phyloP scores from a whole-genome alignment of 345 rosid species.

The Moricandia arvensis region DNA sequence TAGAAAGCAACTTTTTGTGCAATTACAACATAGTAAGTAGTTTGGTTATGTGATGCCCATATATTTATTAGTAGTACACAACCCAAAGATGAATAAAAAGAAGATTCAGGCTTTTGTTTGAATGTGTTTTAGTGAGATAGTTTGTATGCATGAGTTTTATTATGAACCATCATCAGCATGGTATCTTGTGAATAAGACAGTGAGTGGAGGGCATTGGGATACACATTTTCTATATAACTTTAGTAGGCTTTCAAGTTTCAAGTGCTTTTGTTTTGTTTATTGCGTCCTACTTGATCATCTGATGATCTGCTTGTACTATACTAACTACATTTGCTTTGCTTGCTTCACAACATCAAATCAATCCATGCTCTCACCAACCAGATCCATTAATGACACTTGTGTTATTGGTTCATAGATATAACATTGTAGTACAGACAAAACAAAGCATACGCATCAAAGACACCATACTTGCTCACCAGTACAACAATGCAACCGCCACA shows the following conservation, averaged over 20 bases:
- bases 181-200: slow-evolving; percentile 25
- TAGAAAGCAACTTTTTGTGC: slow-evolving; percentile 37
- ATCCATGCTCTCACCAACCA: background rate
- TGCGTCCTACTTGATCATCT: background rate
- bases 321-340: background rate
- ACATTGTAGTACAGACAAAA: background rate
- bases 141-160: slow-evolving; percentile 31
- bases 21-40: slow-evolving; percentile 32
- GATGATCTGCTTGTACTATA: no score
- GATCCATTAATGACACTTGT: background rate
- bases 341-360: background rate
- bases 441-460: background rate
- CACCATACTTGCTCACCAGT: background rate
- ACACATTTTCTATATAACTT: background rate
- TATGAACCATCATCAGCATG: slow-evolving; percentile 21
- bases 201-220: slow-evolving; percentile 2
- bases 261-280: background rate
- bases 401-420: background rate
- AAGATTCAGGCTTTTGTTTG: slow-evolving; percentile 26
- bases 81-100: slow-evolving; percentile 3
- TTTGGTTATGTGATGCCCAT: slow-evolving; percentile 31
- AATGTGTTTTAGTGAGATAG: background rate
- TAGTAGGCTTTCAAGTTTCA: background rate
- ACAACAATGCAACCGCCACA: background rate
- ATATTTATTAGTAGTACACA: slow-evolving; percentile 28